A percentile compares a stretch with the other conserved stretches of the same genome.
Evolutionary conservation across 768 basidiomycete genomes (phyloP).

Genomic region (Coprinellus aureogranulatus): DNA sequence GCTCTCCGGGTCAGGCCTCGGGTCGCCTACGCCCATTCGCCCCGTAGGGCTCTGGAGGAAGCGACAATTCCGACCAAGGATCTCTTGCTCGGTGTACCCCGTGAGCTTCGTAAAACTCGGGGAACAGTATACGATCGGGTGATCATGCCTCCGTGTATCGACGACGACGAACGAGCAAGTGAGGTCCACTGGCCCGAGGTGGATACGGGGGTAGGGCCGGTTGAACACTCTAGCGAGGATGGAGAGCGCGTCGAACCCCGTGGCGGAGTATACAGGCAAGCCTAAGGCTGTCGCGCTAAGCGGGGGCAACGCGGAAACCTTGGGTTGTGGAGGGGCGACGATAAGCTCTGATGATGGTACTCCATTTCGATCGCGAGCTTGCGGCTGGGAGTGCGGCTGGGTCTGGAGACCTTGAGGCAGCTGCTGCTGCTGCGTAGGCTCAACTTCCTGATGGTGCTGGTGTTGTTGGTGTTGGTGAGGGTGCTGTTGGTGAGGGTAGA

Average conservation of each 20-base stretch:
- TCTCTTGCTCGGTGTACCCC: conserved; percentile 70
- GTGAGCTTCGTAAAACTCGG: conserved; percentile 79
- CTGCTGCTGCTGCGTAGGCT: background rate
- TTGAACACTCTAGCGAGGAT: conserved; percentile 75
- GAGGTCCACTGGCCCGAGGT: conserved; percentile 88
- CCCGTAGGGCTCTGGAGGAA: conserved; percentile 82
- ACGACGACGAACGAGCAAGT: conserved; percentile 90
- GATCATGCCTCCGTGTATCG: conserved; percentile 78
- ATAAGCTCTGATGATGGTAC: conserved; percentile 7
- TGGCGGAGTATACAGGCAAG: conserved; percentile 77
- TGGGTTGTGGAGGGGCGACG: conserved; percentile 29
- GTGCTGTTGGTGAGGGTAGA: too few relatives aligned
- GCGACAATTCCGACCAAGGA: conserved; percentile 88
- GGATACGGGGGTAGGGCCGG: conserved; percentile 70
- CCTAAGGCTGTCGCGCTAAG: too few relatives aligned
- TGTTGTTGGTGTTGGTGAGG: too few relatives aligned
- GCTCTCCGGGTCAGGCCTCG: conserved; percentile 53
- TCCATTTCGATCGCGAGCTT: background rate
- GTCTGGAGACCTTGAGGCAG: background rate
- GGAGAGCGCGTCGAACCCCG: conserved; percentile 87
- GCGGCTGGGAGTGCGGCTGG: background rate
- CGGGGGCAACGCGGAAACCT: too few relatives aligned
- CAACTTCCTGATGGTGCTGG: too few relatives aligned
- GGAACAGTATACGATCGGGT: conserved; percentile 88
- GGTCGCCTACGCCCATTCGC: conserved; percentile 32